Percentiles rank a stretch among this genome's conserved stretches.
Conservation (phyloP, 306 rosid species). For the Ormosia semicastrata region DNA sequence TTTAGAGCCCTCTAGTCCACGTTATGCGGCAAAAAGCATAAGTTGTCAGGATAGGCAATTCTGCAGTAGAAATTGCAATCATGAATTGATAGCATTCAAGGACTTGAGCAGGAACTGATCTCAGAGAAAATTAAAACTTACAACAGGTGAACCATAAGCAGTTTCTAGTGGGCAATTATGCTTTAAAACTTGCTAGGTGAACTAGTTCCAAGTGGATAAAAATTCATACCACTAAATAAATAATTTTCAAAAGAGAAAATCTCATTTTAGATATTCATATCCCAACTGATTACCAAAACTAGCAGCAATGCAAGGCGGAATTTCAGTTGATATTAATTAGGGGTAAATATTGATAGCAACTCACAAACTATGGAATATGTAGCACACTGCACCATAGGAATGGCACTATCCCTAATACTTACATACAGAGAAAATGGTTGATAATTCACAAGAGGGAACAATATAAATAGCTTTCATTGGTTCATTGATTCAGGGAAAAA, state of each 20-base stretch:
- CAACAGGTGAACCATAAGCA: slow-evolving; percentile 38
- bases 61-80: not conserved
- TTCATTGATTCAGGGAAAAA: too few relatives aligned
- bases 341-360: not conserved
- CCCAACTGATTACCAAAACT: not conserved
- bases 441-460: not conserved
- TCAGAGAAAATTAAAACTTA: slow-evolving; percentile 42
- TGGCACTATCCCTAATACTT: not conserved
- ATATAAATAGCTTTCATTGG: not conserved
- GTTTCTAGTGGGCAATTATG: not conserved
- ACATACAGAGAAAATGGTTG: not conserved
- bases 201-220: not conserved
- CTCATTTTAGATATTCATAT: not conserved
- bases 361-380: not conserved
- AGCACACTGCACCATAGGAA: not conserved
- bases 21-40: too few relatives aligned
- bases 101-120: not conserved
- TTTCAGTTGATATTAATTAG: not conserved
- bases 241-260: not conserved
- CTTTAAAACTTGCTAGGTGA: not conserved
- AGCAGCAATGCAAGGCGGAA: not conserved
- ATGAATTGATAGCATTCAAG: slow-evolving; percentile 11
- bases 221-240: not conserved
- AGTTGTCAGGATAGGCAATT: too few relatives aligned
- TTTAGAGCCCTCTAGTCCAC: too few relatives aligned